phyloP scores from a whole-genome alignment of 306 rosid genomes.

The Gleditsia sinensis region DNA sequence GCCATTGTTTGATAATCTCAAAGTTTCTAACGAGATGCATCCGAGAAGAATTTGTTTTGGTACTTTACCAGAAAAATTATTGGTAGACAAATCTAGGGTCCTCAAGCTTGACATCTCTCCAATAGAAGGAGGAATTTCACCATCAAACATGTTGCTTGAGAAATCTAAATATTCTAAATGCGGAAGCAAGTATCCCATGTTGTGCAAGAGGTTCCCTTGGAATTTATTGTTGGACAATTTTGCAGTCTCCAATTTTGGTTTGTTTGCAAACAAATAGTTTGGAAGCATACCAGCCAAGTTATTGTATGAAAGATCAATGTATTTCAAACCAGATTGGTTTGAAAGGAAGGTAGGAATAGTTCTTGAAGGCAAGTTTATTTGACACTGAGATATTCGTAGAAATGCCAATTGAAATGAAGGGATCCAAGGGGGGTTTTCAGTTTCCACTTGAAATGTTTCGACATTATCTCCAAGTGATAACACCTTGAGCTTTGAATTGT shows the following conservation, averaged over 20 bases:
- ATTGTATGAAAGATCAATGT: neutral
- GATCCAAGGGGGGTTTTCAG: too few relatives aligned
- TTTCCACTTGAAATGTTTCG: neutral
- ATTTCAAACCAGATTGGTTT: neutral
- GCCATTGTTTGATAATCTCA: too few relatives aligned
- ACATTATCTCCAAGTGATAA: neutral
- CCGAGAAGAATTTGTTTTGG: too few relatives aligned
- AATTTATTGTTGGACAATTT: neutral
- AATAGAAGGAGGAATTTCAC: neutral
- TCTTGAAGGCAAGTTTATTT: neutral
- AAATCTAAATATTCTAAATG: neutral
- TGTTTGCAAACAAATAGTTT: conserved; percentile 1
- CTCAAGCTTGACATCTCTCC: neutral
- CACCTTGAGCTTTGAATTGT: neutral
- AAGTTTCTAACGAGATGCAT: too few relatives aligned
- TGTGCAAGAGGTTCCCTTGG: neutral
- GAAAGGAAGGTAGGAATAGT: conserved; percentile 5
- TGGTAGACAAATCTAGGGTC: neutral
- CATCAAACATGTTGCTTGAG: conserved; percentile 5
- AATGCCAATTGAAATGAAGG: too few relatives aligned
- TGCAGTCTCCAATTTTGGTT: neutral
- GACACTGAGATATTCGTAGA: neutral
- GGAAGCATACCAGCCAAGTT: conserved; percentile 1
- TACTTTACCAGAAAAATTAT: neutral
- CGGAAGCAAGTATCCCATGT: too few relatives aligned